Base-by-base conservation (phyloP, 2,329 filamentous ascomycete species). In the Pyrenophora graminea region DNA sequence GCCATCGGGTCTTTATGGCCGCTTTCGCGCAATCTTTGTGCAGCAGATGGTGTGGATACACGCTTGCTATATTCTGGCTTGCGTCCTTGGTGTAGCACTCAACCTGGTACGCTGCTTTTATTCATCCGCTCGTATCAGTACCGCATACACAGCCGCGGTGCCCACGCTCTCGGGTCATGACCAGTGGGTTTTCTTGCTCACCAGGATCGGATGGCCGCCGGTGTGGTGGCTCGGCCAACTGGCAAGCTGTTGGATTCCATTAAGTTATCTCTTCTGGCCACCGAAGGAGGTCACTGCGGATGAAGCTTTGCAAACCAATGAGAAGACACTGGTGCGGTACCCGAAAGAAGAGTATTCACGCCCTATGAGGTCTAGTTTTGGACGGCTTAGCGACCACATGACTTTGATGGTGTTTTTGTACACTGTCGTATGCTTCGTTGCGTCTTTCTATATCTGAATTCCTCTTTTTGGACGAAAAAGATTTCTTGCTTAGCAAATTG, bases 161-260 rank as follows among this genome's bases (percentile, higher is more conserved):
- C n/a, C 27, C 38, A 30, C 17, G 2, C 30, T 43, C 6, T 34
- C 40, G 6, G 18, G 40, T 7, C 40, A 43, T n/a, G 30, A 25
- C 12, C 27, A 18, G n/a, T 43, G 40, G 40, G 17, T 23, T 2
- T 43, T 34, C 23, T 32, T 43, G 18, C 31, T 34, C 12, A 45
- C 43, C 8, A 45, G 42, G 19, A 23, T 45, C 13, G 43, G 43
- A 6, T 45, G 43, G 43, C 43, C 34, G 15, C 43, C 43, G 6
- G 43, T 39, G 13, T 45, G 43, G 43, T 38, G 43, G 43, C 17
- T 45, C 6, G 43, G 25, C 4, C 43, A 45, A 31, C 6, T 45
- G 10, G 23, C 27, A 6, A 45, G 43, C 34, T 39, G 43, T 21
- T 30, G 34, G 21, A 39, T 45, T 32, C 43, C 43, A 3, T 5